Percentiles rank a stretch among this genome's conserved stretches.
phyloP scores from a whole-genome alignment of 768 basidiomycete species.

The Boletus vinaceobasis region DNA sequence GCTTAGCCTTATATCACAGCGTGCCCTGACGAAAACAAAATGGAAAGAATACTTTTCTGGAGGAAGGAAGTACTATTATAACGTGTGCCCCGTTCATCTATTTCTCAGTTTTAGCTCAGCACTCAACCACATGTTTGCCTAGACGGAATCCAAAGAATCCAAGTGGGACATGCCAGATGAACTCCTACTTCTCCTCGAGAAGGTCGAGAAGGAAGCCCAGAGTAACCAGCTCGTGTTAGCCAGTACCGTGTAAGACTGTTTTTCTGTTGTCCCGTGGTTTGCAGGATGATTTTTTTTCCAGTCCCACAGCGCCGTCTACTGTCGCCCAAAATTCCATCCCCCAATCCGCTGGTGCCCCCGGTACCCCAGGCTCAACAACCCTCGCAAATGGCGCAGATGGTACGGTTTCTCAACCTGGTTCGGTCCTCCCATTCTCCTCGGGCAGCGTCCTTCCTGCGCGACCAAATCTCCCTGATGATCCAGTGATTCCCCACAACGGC shows the following conservation, averaged over 20 bases:
- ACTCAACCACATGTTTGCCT: constrained; percentile 7
- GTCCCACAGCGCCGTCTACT: constrained; percentile 39
- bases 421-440: constrained; percentile 61
- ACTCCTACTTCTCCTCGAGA: constrained; percentile 77
- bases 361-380: constrained; percentile 37
- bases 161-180: constrained; percentile 99
- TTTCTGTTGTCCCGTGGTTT: background rate
- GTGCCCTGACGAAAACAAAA: constrained; percentile 82
- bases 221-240: constrained; percentile 37
- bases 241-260: constrained; percentile 20
- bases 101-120: background rate
- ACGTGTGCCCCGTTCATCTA: constrained; percentile 45
- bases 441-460: constrained; percentile 64
- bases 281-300: constrained; percentile 6
- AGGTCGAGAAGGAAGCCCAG: constrained; percentile 73
- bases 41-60: constrained; percentile 98
- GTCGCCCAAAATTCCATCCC: constrained; percentile 36
- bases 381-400: constrained; percentile 48
- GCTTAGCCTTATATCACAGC: constrained; percentile 40
- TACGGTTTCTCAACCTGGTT: constrained; percentile 44
- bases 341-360: constrained; percentile 46
- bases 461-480: constrained; percentile 82
- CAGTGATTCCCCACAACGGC: constrained; percentile 86
- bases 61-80: constrained; percentile 88
- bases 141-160: constrained; percentile 88